A percentile compares a stretch with the other conserved stretches of the same genome.
These are phyloP conservation scores for Picocystis sp. DNA, from an alignment of 163 green algal genomes.

Conservation along the genomic window DNA sequence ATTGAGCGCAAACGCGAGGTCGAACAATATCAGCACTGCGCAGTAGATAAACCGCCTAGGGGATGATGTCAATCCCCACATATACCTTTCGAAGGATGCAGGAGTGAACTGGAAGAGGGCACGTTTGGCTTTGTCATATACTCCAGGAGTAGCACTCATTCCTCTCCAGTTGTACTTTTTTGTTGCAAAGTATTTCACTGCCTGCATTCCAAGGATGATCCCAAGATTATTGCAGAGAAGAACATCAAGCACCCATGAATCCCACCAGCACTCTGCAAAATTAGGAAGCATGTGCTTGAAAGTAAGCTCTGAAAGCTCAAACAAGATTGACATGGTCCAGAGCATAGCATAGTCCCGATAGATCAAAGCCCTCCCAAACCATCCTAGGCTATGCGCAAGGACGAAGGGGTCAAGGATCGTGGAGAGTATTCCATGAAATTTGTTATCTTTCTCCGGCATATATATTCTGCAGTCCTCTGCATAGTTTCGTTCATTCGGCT, in stretches of 20 bases:
- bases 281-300: constrained; percentile 88
- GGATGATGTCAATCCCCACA: constrained; percentile 34
- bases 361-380: constrained; percentile 58
- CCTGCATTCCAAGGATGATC: constrained; percentile 56
- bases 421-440: constrained; percentile 11
- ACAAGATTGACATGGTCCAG: constrained; percentile 44
- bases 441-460: constrained; percentile 27
- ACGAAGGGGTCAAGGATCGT: constrained; percentile 86
- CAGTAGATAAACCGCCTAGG: constrained; percentile 42
- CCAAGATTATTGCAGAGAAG: constrained; percentile 60
- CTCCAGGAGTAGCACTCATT: constrained; percentile 20
- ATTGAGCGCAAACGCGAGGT: constrained; percentile 67
- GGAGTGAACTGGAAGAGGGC: constrained; percentile 66
- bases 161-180: constrained; percentile 63
- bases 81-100: constrained; percentile 24
- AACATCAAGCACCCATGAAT: constrained; percentile 82
- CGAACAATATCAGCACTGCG: constrained; percentile 23
- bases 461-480: constrained; percentile 54
- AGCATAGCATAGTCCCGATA: constrained; percentile 56
- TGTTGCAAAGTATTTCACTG: constrained; percentile 46
- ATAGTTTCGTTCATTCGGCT: constrained; percentile 53
- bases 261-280: constrained; percentile 98
- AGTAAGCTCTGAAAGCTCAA: constrained; percentile 72
- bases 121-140: constrained; percentile 36
- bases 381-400: constrained; percentile 64